Evolutionary conservation across 805 yeast species (phyloP).

Genomic region (Wilhelminamyces savonicus): DNA sequence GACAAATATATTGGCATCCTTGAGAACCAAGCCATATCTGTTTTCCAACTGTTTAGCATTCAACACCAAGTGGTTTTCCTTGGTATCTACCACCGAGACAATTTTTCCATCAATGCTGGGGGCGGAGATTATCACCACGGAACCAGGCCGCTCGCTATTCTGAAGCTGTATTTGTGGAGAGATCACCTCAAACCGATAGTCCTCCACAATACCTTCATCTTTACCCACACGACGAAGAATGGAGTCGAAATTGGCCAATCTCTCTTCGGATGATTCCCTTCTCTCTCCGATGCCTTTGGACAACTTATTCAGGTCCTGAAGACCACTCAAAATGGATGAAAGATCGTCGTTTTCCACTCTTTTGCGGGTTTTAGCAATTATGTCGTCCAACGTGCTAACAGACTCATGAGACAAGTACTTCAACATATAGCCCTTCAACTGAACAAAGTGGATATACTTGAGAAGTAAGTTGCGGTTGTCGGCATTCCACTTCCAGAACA

Average conservation of each 20-base stretch:
- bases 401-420: conserved; percentile 31
- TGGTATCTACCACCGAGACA: conserved; percentile 51
- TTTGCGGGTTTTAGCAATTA: conserved; percentile 11
- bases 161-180: conserved; percentile 41
- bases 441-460: conserved; percentile 33
- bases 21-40: conserved; percentile 62
- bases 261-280: conserved; percentile 7
- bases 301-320: not conserved
- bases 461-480: conserved; percentile 25
- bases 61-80: conserved; percentile 21
- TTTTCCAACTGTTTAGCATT: conserved; percentile 45
- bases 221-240: conserved; percentile 17
- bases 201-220: conserved; percentile 28
- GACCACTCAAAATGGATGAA: conserved; percentile 40
- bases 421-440: conserved; percentile 16
- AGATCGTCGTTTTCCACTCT: conserved; percentile 10
- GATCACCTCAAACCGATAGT: conserved; percentile 30
- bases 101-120: conserved; percentile 66
- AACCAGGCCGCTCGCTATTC: conserved; percentile 34
- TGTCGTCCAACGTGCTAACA: conserved; percentile 25
- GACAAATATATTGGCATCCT: conserved; percentile 68
- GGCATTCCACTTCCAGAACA: conserved; percentile 39
- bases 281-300: not conserved
- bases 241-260: conserved; percentile 26
- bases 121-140: conserved; percentile 65